Percentiles rank a stretch among this genome's conserved stretches.
Evolutionary conservation across 176 grass and related monocot species (phyloP).

Genomic region (sorghum (Sorghum bicolor)): Sorghum_bicolor_NCBIv3 NC_012876.2:589001-589500

Average conservation of each 20-base stretch:
- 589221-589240: slow-evolving; percentile 62
- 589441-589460: slow-evolving; percentile 66
- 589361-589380: slow-evolving; percentile 77
- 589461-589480: slow-evolving; percentile 88
- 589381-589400: slow-evolving; percentile 81
- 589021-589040: slow-evolving; percentile 81
- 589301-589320: slow-evolving; percentile 64
- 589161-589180: slow-evolving; percentile 58
- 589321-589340: slow-evolving; percentile 46
- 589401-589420: slow-evolving; percentile 42
- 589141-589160: slow-evolving; percentile 70
- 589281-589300: slow-evolving; percentile 63
- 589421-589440: slow-evolving; percentile 58
- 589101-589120: slow-evolving; percentile 51
- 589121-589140: slow-evolving; percentile 57
- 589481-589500: slow-evolving; percentile 74
- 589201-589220: slow-evolving; percentile 61
- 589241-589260: slow-evolving; percentile 66
- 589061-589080: slow-evolving; percentile 51
- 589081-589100: slow-evolving; percentile 51
- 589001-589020: slow-evolving; percentile 59
- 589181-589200: slow-evolving; percentile 72
- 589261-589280: slow-evolving; percentile 83
- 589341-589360: slow-evolving; percentile 67
- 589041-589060: slow-evolving; percentile 51